Percentiles rank a stretch among this genome's conserved stretches.
These are phyloP conservation scores for Nemania sp. DNA, from an alignment of 2,329 filamentous ascomycete species.

Conservation along the genomic window DNA sequence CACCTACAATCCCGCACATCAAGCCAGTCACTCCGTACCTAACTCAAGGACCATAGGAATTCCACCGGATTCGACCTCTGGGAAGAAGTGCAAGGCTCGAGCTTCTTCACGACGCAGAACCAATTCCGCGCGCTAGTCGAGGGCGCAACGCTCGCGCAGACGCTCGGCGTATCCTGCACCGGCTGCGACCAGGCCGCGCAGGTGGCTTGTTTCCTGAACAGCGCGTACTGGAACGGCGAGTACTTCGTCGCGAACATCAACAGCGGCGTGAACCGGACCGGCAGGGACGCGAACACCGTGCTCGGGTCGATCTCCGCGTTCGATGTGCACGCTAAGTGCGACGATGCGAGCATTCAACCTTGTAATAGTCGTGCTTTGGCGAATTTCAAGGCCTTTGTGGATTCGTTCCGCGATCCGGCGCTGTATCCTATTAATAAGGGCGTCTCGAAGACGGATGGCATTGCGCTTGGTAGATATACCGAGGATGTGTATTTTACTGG, in stretches of 20 bases:
- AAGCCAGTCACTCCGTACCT: background rate
- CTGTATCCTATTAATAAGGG: slow-evolving; percentile 57
- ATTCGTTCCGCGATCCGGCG: slow-evolving; percentile 53
- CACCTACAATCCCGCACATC: background rate
- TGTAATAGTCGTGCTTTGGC: slow-evolving; percentile 55
- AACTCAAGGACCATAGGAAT: slow-evolving; percentile 43
- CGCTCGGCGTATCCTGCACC: slow-evolving; percentile 52
- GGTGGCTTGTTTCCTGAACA: slow-evolving; percentile 56
- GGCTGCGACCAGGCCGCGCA: slow-evolving; percentile 55
- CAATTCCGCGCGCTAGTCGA: slow-evolving; percentile 55
- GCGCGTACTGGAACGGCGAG: slow-evolving; percentile 59
- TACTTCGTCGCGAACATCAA: slow-evolving; percentile 59
- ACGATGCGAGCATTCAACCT: slow-evolving; percentile 59
- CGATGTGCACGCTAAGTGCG: slow-evolving; percentile 53
- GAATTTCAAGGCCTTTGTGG: slow-evolving; percentile 59
- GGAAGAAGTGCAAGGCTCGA: slow-evolving; percentile 61
- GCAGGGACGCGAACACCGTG: slow-evolving; percentile 60
- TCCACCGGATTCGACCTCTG: slow-evolving; percentile 62
- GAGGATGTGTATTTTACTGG: slow-evolving; percentile 59
- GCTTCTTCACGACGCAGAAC: slow-evolving; percentile 61
- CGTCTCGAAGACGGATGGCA: slow-evolving; percentile 48
- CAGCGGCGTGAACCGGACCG: slow-evolving; percentile 50
- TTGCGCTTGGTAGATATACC: slow-evolving; percentile 50
- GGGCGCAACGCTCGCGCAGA: slow-evolving; percentile 54
- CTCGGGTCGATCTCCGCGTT: slow-evolving; percentile 53